Conservation (phyloP, 2,329 filamentous ascomycete species). For the Xenosphaeropsis pyriputrescens region DNA sequence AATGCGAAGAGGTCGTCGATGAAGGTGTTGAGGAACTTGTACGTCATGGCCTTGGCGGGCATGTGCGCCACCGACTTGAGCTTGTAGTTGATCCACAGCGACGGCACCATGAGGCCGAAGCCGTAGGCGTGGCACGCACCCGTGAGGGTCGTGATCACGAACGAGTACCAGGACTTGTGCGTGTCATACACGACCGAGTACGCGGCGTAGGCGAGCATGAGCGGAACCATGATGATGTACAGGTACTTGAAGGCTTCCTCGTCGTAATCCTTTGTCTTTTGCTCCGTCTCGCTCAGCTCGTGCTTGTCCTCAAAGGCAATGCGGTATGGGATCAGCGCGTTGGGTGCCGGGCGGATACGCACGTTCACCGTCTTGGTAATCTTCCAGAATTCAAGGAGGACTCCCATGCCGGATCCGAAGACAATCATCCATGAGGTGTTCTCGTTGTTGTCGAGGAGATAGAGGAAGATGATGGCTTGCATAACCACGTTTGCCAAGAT, state of each 20-base stretch:
- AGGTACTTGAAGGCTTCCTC: slow-evolving; percentile 96
- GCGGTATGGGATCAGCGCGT: slow-evolving; percentile 62
- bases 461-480: slow-evolving; percentile 91
- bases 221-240: slow-evolving; percentile 79
- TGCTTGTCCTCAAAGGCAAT: slow-evolving; percentile 93
- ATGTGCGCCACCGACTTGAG: slow-evolving; percentile 93
- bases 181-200: slow-evolving; percentile 88
- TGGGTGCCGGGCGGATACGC: slow-evolving; percentile 53
- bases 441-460: slow-evolving; percentile 92
- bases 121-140: slow-evolving; percentile 96
- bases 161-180: slow-evolving; percentile 98
- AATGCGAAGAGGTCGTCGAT: slow-evolving; percentile 98
- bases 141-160: slow-evolving; percentile 86
- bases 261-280: slow-evolving; percentile 98
- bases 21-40: slow-evolving; percentile 98
- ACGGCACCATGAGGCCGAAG: slow-evolving; percentile 98
- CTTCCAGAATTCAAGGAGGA: slow-evolving; percentile 76
- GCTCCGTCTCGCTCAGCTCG: slow-evolving; percentile 83
- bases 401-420: slow-evolving; percentile 58
- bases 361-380: slow-evolving; percentile 92
- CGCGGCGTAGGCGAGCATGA: slow-evolving; percentile 74
- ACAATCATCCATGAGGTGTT: slow-evolving; percentile 99
- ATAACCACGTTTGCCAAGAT: slow-evolving; percentile 97
- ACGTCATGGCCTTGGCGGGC: slow-evolving; percentile 91
- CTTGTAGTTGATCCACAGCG: slow-evolving; percentile 97